Evolutionary conservation across 331 rosid genomes (phyloP).

Genomic region (Cydonia oblonga): DNA sequence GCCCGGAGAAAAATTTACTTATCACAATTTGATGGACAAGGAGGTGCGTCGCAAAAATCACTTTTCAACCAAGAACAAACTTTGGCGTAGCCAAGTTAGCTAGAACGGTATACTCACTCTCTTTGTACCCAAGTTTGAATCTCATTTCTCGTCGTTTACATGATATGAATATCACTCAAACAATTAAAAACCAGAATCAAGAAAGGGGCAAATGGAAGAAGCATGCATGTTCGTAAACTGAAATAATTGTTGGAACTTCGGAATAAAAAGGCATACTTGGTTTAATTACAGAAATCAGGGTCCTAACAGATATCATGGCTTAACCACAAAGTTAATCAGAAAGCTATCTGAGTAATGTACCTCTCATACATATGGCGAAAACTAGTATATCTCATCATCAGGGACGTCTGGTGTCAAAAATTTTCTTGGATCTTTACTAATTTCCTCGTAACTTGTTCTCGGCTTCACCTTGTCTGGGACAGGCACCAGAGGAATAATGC

Average conservation of each 20-base stretch:
- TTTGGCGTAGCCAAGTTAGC: too few relatives aligned
- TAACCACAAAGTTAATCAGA: slow-evolving; percentile 7
- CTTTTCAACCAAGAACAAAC: too few relatives aligned
- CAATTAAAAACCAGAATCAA: neutral
- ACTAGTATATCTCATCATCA: slow-evolving; percentile 75
- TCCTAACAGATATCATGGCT: neutral
- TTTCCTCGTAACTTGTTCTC: slow-evolving; percentile 35
- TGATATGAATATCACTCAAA: too few relatives aligned
- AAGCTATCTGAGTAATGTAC: slow-evolving; percentile 1
- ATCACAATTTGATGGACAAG: too few relatives aligned
- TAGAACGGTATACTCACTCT: too few relatives aligned
- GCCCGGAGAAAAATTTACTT: too few relatives aligned
- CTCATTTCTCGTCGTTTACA: too few relatives aligned
- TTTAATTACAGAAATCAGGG: slow-evolving; percentile 1
- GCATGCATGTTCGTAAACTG: neutral
- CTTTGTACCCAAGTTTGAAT: too few relatives aligned
- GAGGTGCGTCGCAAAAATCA: too few relatives aligned
- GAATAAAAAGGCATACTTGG: neutral
- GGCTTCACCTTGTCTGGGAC: slow-evolving; percentile 64
- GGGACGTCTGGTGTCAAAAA: slow-evolving; percentile 72
- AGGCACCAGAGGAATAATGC: slow-evolving; percentile 67
- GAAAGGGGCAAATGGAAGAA: neutral
- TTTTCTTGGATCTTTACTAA: slow-evolving; percentile 49
- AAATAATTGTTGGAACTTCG: neutral
- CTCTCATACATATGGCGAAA: neutral